Percentiles rank a stretch among this genome's conserved stretches.
Evolutionary conservation across 164 flowering plant genomes (phyloP).

Genomic region (Tetrastigma voinierianum): DNA sequence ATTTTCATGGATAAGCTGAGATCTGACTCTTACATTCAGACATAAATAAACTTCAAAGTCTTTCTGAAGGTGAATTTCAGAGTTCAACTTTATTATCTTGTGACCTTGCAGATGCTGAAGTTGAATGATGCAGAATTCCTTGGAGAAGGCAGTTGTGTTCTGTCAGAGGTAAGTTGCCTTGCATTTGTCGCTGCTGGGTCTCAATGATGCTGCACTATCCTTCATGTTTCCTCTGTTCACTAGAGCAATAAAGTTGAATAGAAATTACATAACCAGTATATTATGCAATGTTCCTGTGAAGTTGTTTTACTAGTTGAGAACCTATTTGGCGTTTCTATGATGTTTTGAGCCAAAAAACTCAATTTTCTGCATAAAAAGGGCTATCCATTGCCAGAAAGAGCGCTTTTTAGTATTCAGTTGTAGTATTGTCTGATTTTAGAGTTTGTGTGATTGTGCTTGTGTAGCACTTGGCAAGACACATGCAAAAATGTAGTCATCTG

Average conservation of each 20-base stretch:
- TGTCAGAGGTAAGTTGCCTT: slow-evolving; percentile 65
- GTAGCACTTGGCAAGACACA: no score
- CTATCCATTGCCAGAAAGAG: neutral
- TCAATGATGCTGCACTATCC: no score
- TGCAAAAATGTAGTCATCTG: no score
- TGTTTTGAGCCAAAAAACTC: neutral
- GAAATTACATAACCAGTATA: no score
- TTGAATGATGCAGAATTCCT: slow-evolving; percentile 80
- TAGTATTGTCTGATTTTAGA: neutral
- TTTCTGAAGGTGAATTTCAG: neutral
- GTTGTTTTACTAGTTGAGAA: neutral
- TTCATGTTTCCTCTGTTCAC: no score
- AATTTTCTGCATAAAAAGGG: neutral
- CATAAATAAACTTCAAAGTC: no score
- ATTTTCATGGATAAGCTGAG: no score
- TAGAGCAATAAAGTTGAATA: no score
- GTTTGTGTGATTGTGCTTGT: neutral
- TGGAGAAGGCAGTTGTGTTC: slow-evolving; percentile 79
- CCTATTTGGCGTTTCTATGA: neutral
- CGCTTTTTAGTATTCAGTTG: neutral
- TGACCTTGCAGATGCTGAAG: slow-evolving; percentile 53
- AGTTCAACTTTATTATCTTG: neutral
- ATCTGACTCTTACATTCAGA: no score
- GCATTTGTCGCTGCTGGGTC: neutral
- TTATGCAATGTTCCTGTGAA: neutral